Evolutionary conservation across 2,329 filamentous ascomycete genomes (phyloP).

Genomic region (Knoxdaviesia capensis): DNA sequence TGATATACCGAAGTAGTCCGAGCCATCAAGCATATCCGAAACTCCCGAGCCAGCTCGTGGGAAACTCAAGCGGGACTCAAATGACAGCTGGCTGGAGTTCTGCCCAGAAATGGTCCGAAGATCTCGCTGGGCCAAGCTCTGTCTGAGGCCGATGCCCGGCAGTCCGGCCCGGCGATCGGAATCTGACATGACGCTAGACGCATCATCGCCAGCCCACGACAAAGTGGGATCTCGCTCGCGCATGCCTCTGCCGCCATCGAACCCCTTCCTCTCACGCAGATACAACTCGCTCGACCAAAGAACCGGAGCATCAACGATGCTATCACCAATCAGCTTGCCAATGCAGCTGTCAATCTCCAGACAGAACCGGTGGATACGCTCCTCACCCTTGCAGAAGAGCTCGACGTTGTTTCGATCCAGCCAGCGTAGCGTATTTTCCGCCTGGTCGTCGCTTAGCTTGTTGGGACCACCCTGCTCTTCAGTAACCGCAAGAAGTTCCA

Average conservation of each 20-base stretch:
- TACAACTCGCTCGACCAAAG: conserved; percentile 87
- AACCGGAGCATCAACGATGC: conserved; percentile 65
- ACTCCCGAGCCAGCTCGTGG: conserved; percentile 34
- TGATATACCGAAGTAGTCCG: conserved; percentile 48
- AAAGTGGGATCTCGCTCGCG: conserved; percentile 23
- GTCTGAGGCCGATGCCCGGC: conserved; percentile 16
- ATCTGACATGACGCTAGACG: conserved; percentile 33
- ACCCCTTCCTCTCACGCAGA: conserved; percentile 48
- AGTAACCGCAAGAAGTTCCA: conserved; percentile 68
- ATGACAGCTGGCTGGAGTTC: conserved; percentile 48
- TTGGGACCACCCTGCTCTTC: conserved; percentile 78
- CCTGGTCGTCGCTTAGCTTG: conserved; percentile 90
- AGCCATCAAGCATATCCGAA: conserved; percentile 47
- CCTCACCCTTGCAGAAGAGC: conserved; percentile 88
- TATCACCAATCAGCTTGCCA: conserved; percentile 67
- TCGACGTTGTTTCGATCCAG: conserved; percentile 64
- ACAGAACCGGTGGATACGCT: conserved; percentile 83
- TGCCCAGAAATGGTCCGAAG: conserved; percentile 36
- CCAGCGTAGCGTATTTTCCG: conserved; percentile 69
- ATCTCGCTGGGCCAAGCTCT: conserved; percentile 33
- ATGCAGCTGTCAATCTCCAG: conserved; percentile 78
- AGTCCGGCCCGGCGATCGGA: conserved; percentile 25
- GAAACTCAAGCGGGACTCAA: conserved; percentile 44
- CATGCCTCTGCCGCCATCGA: conserved; percentile 20
- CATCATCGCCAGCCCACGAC: conserved; percentile 25